Conservation (phyloP, 1,139 yeast species). For the Geotrichum aggregatum region DNA sequence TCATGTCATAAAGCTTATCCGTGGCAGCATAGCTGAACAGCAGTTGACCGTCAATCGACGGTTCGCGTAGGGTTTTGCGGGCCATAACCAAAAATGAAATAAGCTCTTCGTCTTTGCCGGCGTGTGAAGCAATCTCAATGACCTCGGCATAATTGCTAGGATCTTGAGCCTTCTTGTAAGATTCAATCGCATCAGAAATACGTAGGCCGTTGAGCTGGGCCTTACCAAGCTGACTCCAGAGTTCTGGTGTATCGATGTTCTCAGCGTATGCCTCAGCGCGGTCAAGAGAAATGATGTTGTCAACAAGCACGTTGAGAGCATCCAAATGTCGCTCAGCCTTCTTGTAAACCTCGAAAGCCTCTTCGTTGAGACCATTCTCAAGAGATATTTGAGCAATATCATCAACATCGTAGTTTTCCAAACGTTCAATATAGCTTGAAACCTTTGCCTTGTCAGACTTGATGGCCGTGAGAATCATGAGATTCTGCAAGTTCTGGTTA, state of each 20-base stretch:
- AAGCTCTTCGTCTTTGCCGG: conserved; percentile 93
- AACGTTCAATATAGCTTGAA: conserved; percentile 73
- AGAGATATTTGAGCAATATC: conserved; percentile 93
- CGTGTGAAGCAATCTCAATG: conserved; percentile 91
- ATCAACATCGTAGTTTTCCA: conserved; percentile 86
- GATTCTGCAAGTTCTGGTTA: conserved; percentile 89
- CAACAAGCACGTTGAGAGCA: conserved; percentile 88
- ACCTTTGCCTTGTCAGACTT: conserved; percentile 91
- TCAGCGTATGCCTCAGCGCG: conserved; percentile 94
- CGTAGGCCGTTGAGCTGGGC: conserved; percentile 95
- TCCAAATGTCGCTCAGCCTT: conserved; percentile 73
- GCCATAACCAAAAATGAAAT: conserved; percentile 88
- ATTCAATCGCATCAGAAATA: conserved; percentile 83
- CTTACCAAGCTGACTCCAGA: conserved; percentile 94
- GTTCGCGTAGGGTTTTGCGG: conserved; percentile 87
- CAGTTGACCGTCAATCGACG: conserved; percentile 86
- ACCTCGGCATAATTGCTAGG: conserved; percentile 88
- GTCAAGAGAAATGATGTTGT: conserved; percentile 87
- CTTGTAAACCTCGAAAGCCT: conserved; percentile 89
- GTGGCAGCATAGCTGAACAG: conserved; percentile 82
- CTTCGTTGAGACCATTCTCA: conserved; percentile 84
- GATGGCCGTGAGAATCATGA: conserved; percentile 87
- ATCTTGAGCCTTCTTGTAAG: conserved; percentile 79
- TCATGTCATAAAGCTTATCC: conserved; percentile 73
- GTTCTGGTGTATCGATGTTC: conserved; percentile 74